Conservation (phyloP, 2,329 filamentous ascomycete species). For the Aureobasidium sp. region DNA sequence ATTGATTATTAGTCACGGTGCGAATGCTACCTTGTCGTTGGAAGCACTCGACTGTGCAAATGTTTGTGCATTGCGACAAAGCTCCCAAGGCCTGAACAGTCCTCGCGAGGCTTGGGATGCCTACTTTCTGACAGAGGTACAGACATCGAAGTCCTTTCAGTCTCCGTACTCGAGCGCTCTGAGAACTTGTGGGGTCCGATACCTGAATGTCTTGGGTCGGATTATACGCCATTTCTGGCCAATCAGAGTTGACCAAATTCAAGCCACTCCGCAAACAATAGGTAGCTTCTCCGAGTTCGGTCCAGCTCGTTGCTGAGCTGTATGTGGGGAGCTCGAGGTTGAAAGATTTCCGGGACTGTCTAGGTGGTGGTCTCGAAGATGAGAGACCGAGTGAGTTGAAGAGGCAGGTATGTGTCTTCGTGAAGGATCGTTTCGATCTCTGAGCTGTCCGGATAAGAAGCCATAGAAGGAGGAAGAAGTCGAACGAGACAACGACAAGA, state of each 20-base stretch:
- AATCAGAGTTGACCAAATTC: not conserved
- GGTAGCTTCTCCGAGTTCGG: slow-evolving; percentile 11
- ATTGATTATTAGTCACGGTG: not conserved
- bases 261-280: slow-evolving; percentile 8
- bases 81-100: not conserved
- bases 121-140: not conserved
- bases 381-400: not conserved
- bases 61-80: not conserved
- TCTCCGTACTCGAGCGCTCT: not conserved
- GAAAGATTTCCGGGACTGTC: not conserved
- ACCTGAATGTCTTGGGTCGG: slow-evolving; percentile 5
- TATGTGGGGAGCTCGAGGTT: not conserved
- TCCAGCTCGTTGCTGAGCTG: not conserved
- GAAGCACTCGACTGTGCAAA: not conserved
- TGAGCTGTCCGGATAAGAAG: too few relatives aligned
- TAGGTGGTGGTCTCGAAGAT: not conserved
- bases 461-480: not conserved
- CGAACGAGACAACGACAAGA: not conserved
- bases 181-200: not conserved
- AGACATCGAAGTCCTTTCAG: not conserved
- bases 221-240: slow-evolving; percentile 11
- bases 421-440: not conserved
- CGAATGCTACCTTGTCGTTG: not conserved
- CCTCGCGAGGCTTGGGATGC: too few relatives aligned
- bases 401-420: not conserved